Evolutionary conservation across 805 yeast species (phyloP).

Genomic region (Spathaspora sp.): DNA sequence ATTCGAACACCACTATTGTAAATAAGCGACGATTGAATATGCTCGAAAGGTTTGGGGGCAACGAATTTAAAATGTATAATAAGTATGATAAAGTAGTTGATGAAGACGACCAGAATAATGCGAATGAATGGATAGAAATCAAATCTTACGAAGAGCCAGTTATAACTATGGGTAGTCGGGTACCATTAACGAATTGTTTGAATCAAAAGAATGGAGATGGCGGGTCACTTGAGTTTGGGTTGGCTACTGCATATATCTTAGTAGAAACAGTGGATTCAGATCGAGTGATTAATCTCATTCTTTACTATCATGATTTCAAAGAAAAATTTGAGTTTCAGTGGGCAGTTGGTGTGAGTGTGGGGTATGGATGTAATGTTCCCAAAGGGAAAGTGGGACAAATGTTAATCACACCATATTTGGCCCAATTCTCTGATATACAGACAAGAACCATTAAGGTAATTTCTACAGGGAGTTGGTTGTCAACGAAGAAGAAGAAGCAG

Average conservation of each 20-base stretch:
- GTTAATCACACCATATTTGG: slow-evolving; percentile 1
- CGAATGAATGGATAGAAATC: slow-evolving; percentile 1
- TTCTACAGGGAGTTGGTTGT: neutral
- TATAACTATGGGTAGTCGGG: neutral
- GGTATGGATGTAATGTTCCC: slow-evolving; percentile 6
- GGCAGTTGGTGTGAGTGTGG: neutral
- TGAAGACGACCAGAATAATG: neutral
- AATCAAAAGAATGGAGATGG: slow-evolving; percentile 7
- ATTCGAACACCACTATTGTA: neutral
- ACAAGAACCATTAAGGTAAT: neutral
- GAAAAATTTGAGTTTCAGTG: slow-evolving; percentile 3
- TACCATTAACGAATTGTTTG: slow-evolving; percentile 7
- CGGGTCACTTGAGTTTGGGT: slow-evolving; percentile 3
- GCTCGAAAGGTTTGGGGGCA: neutral
- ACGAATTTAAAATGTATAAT: neutral
- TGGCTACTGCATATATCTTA: neutral
- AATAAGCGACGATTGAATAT: neutral
- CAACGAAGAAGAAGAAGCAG: neutral
- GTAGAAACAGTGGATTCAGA: slow-evolving; percentile 5
- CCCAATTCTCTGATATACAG: slow-evolving; percentile 1
- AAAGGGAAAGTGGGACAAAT: slow-evolving; percentile 6
- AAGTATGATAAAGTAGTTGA: neutral
- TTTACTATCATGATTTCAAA: slow-evolving; percentile 5
- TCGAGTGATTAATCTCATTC: slow-evolving; percentile 2
- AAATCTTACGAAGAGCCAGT: neutral